Evolutionary conservation across 2,329 filamentous ascomycete genomes (phyloP).

Genomic region (Alternaria sp.): DNA sequence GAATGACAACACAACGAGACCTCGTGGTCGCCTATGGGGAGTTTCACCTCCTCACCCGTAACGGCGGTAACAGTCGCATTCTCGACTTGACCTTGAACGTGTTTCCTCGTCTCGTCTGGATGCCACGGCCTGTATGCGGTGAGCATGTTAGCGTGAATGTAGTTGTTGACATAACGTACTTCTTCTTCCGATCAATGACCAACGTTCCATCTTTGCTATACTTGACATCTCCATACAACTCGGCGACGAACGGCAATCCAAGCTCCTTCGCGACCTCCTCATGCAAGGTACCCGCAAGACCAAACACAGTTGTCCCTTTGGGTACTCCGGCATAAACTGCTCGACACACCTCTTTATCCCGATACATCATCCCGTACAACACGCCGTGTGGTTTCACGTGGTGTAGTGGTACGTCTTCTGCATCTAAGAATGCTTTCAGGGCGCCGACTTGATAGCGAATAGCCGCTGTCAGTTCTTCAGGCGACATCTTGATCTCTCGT

Average conservation of each 20-base stretch:
- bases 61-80: slow-evolving; percentile 52
- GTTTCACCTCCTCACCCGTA: slow-evolving; percentile 52
- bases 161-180: slow-evolving; percentile 40
- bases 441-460: slow-evolving; percentile 71
- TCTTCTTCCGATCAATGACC: slow-evolving; percentile 67
- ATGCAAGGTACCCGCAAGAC: slow-evolving; percentile 63
- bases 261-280: slow-evolving; percentile 63
- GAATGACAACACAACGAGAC: slow-evolving; percentile 57
- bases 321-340: slow-evolving; percentile 64
- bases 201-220: slow-evolving; percentile 61
- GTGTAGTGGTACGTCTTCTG: slow-evolving; percentile 63
- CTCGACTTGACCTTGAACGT: slow-evolving; percentile 53
- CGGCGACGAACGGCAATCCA: slow-evolving; percentile 62
- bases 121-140: slow-evolving; percentile 49
- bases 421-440: slow-evolving; percentile 66
- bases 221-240: slow-evolving; percentile 66
- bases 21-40: slow-evolving; percentile 54
- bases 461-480: slow-evolving; percentile 65
- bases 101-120: slow-evolving; percentile 52
- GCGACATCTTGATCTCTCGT: slow-evolving; percentile 66
- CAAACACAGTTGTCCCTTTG: slow-evolving; percentile 61
- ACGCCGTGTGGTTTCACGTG: slow-evolving; percentile 71
- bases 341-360: slow-evolving; percentile 60
- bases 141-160: background rate
- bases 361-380: slow-evolving; percentile 65